Percentiles rank a stretch among this genome's conserved stretches.
phyloP scores from a whole-genome alignment of 169 alveolate genomes.

The Miamiensis avidus region DNA sequence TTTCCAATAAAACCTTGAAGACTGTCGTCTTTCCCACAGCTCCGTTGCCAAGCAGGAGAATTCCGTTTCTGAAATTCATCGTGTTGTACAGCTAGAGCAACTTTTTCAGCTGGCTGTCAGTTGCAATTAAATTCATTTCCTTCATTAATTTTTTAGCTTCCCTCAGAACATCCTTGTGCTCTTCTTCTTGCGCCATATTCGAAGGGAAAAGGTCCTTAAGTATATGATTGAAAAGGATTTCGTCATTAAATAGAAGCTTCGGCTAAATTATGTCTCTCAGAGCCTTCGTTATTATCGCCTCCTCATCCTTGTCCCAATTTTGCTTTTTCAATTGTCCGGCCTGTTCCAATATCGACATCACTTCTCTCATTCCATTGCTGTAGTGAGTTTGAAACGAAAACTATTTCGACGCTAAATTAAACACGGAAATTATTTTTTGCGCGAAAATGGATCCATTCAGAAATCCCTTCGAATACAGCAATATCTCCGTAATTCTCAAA shows the following conservation, averaged over 20 bases:
- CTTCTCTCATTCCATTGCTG: slow-evolving; percentile 79
- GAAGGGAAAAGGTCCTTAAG: slow-evolving; percentile 73
- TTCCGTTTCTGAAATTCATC: slow-evolving; percentile 82
- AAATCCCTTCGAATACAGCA: slow-evolving; percentile 73
- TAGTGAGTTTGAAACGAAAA: slow-evolving; percentile 70
- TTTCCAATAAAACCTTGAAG: too few relatives aligned
- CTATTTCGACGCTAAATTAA: slow-evolving; percentile 67
- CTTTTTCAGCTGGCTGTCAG: slow-evolving; percentile 65
- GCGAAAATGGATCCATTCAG: slow-evolving; percentile 65
- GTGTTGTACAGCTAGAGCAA: slow-evolving; percentile 81
- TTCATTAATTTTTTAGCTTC: slow-evolving; percentile 49
- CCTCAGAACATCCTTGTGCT: slow-evolving; percentile 85
- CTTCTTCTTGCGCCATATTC: slow-evolving; percentile 84
- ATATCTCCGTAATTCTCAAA: slow-evolving; percentile 65
- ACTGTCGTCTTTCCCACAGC: slow-evolving; percentile 89
- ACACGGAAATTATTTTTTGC: slow-evolving; percentile 66
- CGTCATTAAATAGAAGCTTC: slow-evolving; percentile 69
- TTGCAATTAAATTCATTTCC: slow-evolving; percentile 52
- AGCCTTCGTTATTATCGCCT: slow-evolving; percentile 67
- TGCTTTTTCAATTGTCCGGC: slow-evolving; percentile 85
- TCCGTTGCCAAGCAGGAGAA: slow-evolving; percentile 85
- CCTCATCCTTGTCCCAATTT: slow-evolving; percentile 66
- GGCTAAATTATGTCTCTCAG: slow-evolving; percentile 76
- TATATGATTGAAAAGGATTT: slow-evolving; percentile 64
- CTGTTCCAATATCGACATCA: slow-evolving; percentile 82